Evolutionary conservation across 495 filamentous ascomycete genomes (phyloP).

Genomic region (Aspergillus sparsus): DNA sequence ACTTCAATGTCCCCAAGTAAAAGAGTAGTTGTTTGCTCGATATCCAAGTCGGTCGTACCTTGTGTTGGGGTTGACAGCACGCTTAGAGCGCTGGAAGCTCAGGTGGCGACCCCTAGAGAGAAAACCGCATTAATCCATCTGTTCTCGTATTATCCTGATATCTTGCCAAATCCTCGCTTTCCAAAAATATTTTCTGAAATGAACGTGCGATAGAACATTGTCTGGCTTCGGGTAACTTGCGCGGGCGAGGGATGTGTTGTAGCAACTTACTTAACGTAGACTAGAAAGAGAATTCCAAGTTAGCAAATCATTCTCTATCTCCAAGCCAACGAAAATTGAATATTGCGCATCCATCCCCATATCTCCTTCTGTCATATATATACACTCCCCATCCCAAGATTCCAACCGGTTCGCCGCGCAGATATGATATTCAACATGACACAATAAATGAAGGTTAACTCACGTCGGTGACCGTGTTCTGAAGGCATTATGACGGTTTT

Average conservation of each 20-base stretch:
- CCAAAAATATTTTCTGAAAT: constrained; percentile 9
- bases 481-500: constrained; percentile 72
- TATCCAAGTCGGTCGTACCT: constrained; percentile 37
- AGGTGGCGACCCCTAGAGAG: constrained; percentile 79
- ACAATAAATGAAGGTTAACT: constrained; percentile 43
- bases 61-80: constrained; percentile 81
- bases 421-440: constrained; percentile 22
- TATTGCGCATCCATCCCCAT: constrained; percentile 12
- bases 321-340: constrained; percentile 10
- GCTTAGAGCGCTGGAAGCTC: constrained; percentile 89
- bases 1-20: constrained; percentile 27
- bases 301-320: constrained; percentile 34
- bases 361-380: background rate
- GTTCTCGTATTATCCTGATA: constrained; percentile 22
- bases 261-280: constrained; percentile 88
- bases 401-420: constrained; percentile 3
- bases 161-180: constrained; percentile 20
- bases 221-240: constrained; percentile 23
- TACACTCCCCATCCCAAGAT: constrained; percentile 8
- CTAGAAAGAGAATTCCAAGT: constrained; percentile 49
- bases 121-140: constrained; percentile 40
- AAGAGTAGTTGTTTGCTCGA: constrained; percentile 13
- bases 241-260: constrained; percentile 19
- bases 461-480: constrained; percentile 81
- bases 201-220: constrained; percentile 11